These are phyloP conservation scores for Monilinia vaccinii-corymbosi DNA, from an alignment of 2,329 filamentous ascomycete species.

Conservation along the genomic window DNA sequence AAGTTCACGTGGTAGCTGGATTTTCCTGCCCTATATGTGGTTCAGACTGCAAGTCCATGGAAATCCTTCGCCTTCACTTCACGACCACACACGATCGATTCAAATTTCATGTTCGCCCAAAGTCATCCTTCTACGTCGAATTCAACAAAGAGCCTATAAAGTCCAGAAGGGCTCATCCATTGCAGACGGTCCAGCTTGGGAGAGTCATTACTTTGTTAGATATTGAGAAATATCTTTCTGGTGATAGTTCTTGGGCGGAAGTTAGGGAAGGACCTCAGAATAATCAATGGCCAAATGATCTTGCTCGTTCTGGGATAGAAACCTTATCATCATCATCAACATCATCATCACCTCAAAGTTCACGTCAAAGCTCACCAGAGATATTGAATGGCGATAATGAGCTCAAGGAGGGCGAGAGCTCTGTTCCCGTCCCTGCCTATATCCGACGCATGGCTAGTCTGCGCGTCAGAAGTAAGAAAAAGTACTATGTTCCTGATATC, in stretches of 20 bases:
- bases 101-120: slow-evolving; percentile 28
- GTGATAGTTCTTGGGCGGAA: slow-evolving; percentile 39
- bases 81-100: slow-evolving; percentile 20
- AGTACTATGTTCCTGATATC: neutral
- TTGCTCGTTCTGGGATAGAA: slow-evolving; percentile 12
- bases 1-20: slow-evolving; percentile 16
- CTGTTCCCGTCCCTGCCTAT: neutral
- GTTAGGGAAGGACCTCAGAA: slow-evolving; percentile 35
- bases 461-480: neutral
- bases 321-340: slow-evolving; percentile 22
- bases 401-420: slow-evolving; percentile 8
- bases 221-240: slow-evolving; percentile 36
- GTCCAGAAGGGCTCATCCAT: slow-evolving; percentile 26
- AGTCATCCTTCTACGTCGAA: slow-evolving; percentile 35
- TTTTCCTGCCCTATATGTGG: slow-evolving; percentile 24
- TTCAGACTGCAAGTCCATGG: slow-evolving; percentile 11
- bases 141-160: slow-evolving; percentile 16
- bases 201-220: slow-evolving; percentile 37
- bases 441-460: neutral
- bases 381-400: slow-evolving; percentile 17
- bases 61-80: slow-evolving; percentile 22
- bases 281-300: slow-evolving; percentile 19
- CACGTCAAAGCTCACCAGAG: slow-evolving; percentile 24
- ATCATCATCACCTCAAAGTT: slow-evolving; percentile 21
- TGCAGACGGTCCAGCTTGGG: slow-evolving; percentile 36